Percentiles rank a stretch among this genome's conserved stretches.
These are phyloP conservation scores for Pseudocercospora pini-densiflorae DNA, from an alignment of 2,329 filamentous ascomycete genomes.

Conservation along the genomic window DNA sequence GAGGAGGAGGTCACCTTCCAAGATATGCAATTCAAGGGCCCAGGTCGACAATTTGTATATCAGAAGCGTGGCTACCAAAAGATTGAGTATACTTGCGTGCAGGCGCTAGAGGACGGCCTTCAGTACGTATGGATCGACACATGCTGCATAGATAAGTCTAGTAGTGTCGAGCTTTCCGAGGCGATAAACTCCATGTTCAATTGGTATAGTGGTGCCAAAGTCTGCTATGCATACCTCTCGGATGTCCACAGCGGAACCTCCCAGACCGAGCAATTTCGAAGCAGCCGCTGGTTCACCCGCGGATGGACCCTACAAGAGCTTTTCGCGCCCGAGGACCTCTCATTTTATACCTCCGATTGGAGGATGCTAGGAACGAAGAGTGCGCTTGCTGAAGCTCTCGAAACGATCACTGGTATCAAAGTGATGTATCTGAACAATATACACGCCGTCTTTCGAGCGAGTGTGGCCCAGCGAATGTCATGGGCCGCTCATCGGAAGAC, in stretches of 20 bases:
- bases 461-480: background rate
- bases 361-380: background rate
- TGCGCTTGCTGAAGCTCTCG: background rate
- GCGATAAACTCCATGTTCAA: background rate
- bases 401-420: background rate
- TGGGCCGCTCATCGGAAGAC: background rate
- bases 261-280: background rate
- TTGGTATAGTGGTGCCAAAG: background rate
- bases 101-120: conserved; percentile 9
- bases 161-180: conserved; percentile 24
- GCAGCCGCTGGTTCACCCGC: background rate
- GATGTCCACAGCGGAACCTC: background rate
- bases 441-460: too few relatives aligned
- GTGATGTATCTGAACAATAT: too few relatives aligned
- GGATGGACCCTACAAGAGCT: conserved; percentile 22
- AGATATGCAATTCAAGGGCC: conserved; percentile 11
- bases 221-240: background rate
- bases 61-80: conserved; percentile 16
- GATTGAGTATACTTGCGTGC: conserved; percentile 15
- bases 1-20: conserved; percentile 23
- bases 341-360: background rate
- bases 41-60: too few relatives aligned
- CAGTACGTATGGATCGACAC: conserved; percentile 20
- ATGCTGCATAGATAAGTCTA: conserved; percentile 32
- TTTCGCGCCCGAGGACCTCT: background rate